Evolutionary conservation across 257 asterid species (phyloP).

Genomic region (Nicotiana otophora): DNA sequence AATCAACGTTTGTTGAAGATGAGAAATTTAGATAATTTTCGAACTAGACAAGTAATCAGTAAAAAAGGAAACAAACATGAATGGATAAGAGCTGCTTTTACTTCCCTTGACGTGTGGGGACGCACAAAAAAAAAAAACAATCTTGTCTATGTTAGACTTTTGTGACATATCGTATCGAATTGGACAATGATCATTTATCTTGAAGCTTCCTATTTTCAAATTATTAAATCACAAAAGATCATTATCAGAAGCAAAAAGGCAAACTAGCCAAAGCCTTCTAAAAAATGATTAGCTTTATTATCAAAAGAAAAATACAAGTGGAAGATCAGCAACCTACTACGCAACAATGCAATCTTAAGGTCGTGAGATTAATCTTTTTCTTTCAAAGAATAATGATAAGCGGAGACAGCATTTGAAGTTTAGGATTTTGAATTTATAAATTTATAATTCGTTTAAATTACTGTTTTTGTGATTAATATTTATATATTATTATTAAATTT

Average conservation of each 20-base stretch:
- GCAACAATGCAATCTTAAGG: neutral
- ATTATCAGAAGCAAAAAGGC: neutral
- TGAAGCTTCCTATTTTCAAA: neutral
- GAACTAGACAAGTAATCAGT: neutral
- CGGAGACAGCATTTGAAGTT: too few relatives aligned
- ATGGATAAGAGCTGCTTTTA: neutral
- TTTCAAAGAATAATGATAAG: too few relatives aligned
- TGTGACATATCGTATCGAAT: neutral
- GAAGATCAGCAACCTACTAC: neutral
- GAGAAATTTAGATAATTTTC: neutral
- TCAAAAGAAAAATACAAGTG: neutral
- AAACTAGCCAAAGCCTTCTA: neutral
- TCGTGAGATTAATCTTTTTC: neutral
- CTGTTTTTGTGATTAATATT: too few relatives aligned
- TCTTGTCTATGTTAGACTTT: neutral
- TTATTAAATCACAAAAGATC: neutral
- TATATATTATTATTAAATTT: too few relatives aligned
- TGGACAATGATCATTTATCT: neutral
- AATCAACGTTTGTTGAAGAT: too few relatives aligned
- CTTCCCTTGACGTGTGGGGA: neutral
- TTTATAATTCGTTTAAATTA: too few relatives aligned
- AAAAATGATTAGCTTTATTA: neutral
- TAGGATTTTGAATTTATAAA: too few relatives aligned
- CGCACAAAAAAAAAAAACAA: neutral
- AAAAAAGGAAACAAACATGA: neutral